A percentile compares a stretch with the other conserved stretches of the same genome.
Evolutionary conservation across 108 stramenopile species (phyloP).

Genomic region (Schizochytrium sp.): DNA sequence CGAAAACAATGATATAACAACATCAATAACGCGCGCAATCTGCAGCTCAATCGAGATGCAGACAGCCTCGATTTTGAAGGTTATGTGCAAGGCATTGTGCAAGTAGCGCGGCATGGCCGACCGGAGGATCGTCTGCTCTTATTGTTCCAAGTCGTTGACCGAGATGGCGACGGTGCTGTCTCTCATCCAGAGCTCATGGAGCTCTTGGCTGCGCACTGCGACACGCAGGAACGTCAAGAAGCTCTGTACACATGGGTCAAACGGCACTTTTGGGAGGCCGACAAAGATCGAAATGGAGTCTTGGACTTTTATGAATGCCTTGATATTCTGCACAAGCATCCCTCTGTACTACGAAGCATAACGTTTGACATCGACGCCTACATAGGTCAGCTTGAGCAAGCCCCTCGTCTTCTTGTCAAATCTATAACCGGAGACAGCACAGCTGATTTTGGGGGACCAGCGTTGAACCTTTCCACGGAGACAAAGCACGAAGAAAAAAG

Average conservation of each 20-base stretch:
- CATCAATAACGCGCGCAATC: too few relatives aligned
- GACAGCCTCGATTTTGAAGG: background rate
- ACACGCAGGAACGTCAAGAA: background rate
- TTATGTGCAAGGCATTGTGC: background rate
- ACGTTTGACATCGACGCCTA: background rate
- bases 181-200: constrained; percentile 1
- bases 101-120: background rate
- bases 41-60: background rate
- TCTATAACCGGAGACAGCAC: too few relatives aligned
- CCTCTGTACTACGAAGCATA: background rate
- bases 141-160: background rate
- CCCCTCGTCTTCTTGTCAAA: too few relatives aligned
- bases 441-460: too few relatives aligned
- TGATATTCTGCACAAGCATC: background rate
- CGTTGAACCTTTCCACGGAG: too few relatives aligned
- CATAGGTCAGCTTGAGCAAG: background rate
- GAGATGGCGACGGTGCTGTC: background rate
- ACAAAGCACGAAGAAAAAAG: too few relatives aligned
- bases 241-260: background rate
- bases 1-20: too few relatives aligned
- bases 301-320: constrained; percentile 7
- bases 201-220: background rate
- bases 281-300: background rate
- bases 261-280: background rate
- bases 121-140: constrained; percentile 7